Evolutionary conservation across 75 land plant species (phyloP).

Genomic region (Selaginella moellendorffii): DNA sequence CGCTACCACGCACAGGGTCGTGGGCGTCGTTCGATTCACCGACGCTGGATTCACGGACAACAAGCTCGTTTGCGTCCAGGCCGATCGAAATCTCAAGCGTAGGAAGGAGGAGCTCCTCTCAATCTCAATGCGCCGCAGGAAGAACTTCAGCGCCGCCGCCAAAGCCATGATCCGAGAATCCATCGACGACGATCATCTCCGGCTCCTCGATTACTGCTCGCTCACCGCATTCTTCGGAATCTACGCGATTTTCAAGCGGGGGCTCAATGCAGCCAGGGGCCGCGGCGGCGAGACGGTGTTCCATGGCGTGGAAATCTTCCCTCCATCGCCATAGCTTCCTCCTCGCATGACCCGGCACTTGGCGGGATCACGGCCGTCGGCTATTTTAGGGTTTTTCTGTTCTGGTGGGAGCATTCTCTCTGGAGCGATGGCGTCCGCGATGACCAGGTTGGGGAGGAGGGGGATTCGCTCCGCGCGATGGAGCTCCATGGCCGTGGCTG

Average conservation of each 20-base stretch:
- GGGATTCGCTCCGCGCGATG: neutral
- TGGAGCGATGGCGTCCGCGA: neutral
- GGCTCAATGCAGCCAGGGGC: conserved; percentile 15
- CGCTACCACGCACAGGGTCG: conserved; percentile 14
- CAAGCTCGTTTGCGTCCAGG: conserved; percentile 18
- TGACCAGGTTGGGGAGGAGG: neutral
- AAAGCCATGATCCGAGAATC: conserved; percentile 2
- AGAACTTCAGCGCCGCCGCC: neutral
- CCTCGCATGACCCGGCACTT: too few relatives aligned
- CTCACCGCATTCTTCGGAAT: conserved; percentile 16
- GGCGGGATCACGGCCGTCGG: too few relatives aligned
- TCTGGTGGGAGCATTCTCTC: too few relatives aligned
- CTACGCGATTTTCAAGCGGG: conserved; percentile 17
- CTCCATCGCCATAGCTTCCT: too few relatives aligned
- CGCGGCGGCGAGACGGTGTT: conserved; percentile 16
- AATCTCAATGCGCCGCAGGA: neutral
- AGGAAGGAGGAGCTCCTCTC: neutral
- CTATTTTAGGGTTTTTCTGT: too few relatives aligned
- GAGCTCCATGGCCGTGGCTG: neutral
- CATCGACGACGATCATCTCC: conserved; percentile 5
- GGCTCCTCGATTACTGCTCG: conserved; percentile 9
- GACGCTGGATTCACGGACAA: conserved; percentile 28
- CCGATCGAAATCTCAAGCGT: neutral
- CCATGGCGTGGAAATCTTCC: conserved; percentile 18
- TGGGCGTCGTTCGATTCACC: conserved; percentile 20